Percentiles rank a stretch among this genome's conserved stretches.
phyloP scores from a whole-genome alignment of 495 filamentous ascomycete genomes.

The Copromyces sp. region DNA sequence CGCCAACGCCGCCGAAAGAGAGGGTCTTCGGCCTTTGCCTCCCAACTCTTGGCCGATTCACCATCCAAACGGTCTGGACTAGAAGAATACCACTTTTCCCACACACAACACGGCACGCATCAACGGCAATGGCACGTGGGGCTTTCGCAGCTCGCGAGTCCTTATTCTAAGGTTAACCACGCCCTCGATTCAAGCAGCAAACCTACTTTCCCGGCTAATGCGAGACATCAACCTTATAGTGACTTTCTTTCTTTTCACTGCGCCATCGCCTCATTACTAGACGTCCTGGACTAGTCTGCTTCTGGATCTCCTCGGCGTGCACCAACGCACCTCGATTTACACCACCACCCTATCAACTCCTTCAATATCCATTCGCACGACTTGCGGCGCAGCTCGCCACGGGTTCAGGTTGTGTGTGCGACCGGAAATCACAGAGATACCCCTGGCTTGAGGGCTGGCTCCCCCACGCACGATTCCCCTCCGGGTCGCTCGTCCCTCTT shows the following conservation, averaged over 20 bases:
- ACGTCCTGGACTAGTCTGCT: background rate
- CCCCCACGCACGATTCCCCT: background rate
- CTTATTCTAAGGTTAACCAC: background rate
- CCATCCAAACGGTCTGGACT: background rate
- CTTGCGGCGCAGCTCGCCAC: background rate
- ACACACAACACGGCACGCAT: background rate
- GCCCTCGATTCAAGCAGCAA: background rate
- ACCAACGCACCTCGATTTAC: background rate
- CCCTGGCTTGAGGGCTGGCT: background rate
- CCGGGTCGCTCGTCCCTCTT: background rate
- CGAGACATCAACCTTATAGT: background rate
- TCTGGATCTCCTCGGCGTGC: background rate
- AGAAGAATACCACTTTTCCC: background rate
- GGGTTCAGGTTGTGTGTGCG: background rate
- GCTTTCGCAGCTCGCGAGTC: background rate
- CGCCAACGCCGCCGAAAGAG: background rate
- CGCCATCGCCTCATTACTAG: background rate
- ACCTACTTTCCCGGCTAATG: background rate
- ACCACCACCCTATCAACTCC: background rate
- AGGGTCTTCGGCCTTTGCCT: background rate
- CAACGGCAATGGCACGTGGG: background rate
- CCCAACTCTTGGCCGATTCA: background rate
- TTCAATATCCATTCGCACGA: background rate
- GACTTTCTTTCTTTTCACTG: background rate
- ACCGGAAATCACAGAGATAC: background rate